These are phyloP conservation scores for Colletotrichum shisoi DNA, from an alignment of 2,329 filamentous ascomycete genomes.

Conservation along the genomic window DNA sequence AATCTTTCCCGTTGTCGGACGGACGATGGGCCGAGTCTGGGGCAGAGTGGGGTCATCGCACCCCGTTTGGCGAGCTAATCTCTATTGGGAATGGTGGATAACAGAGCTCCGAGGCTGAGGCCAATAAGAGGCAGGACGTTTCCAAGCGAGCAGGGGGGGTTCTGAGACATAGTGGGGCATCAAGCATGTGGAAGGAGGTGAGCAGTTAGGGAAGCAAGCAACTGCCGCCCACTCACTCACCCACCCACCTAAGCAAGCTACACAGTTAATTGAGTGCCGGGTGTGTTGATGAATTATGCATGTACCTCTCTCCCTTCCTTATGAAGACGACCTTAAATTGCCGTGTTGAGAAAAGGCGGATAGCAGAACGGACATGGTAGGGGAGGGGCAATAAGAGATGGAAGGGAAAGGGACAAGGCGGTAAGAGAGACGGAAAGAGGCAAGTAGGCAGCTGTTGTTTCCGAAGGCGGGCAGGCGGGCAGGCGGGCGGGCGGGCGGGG, in stretches of 20 bases:
- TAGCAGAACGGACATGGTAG: not conserved
- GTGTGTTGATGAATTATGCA: no score
- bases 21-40: slow-evolving; percentile 1
- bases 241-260: no score
- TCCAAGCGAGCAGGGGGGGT: slow-evolving; percentile 19
- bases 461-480: not conserved
- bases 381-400: not conserved
- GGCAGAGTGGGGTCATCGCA: not conserved
- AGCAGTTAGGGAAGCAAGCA: not conserved
- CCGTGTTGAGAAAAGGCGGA: no score
- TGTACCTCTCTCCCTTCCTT: no score
- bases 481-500: no score
- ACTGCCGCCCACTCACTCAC: no score
- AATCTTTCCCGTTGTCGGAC: not conserved
- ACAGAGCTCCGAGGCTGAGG: not conserved
- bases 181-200: not conserved
- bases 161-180: not conserved
- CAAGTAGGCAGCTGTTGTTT: no score
- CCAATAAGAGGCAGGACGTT: slow-evolving; percentile 9
- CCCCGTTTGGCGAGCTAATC: not conserved
- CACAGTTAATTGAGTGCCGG: no score
- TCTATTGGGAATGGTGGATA: rapidly evolving
- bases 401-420: no score
- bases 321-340: no score
- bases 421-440: not conserved